A percentile compares a stretch with the other conserved stretches of the same genome.
These are phyloP conservation scores for Ceratobasidium sp. DNA, from an alignment of 1,284 basidiomycete species.

Conservation along the genomic window DNA sequence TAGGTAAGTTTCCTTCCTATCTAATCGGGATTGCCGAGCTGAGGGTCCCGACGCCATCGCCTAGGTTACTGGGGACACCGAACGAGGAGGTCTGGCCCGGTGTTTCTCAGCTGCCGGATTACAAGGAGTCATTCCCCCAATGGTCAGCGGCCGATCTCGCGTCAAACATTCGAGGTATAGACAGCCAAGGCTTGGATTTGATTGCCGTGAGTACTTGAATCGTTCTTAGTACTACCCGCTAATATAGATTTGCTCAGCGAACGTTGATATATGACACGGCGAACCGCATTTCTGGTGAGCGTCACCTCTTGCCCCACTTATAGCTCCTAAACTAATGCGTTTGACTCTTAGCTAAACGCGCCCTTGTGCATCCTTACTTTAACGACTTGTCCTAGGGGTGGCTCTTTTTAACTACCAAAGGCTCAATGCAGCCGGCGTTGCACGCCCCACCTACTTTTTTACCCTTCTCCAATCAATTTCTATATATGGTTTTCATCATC, in stretches of 20 bases:
- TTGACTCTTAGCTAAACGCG: conserved; percentile 77
- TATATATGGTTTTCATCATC: conserved; percentile 7
- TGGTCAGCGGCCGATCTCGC: conserved; percentile 71
- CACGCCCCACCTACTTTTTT: background rate
- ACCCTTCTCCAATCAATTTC: conserved; percentile 18
- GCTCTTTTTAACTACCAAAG: too few relatives aligned
- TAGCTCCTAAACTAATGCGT: too few relatives aligned
- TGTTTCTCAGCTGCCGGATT: conserved; percentile 90
- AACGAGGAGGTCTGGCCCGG: conserved; percentile 94
- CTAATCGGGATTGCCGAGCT: background rate
- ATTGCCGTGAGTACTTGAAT: conserved; percentile 68
- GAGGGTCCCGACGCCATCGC: conserved; percentile 28
- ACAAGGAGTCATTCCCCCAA: conserved; percentile 97
- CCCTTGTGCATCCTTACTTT: conserved; percentile 87
- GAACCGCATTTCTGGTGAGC: conserved; percentile 89
- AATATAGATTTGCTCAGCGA: conserved; percentile 64
- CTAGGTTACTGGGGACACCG: conserved; percentile 93
- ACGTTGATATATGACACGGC: conserved; percentile 94
- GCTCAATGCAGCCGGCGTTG: background rate
- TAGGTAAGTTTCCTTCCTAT: conserved; percentile 66
- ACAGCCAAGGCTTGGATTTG: conserved; percentile 77
- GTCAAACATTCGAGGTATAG: conserved; percentile 59
- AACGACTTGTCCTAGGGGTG: conserved; percentile 59
- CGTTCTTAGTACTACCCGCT: background rate
- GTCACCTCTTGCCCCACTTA: too few relatives aligned